A percentile compares a stretch with the other conserved stretches of the same genome.
phyloP scores from a whole-genome alignment of 169 alveolate species.

The Cyclospora cayetanensis region DNA sequence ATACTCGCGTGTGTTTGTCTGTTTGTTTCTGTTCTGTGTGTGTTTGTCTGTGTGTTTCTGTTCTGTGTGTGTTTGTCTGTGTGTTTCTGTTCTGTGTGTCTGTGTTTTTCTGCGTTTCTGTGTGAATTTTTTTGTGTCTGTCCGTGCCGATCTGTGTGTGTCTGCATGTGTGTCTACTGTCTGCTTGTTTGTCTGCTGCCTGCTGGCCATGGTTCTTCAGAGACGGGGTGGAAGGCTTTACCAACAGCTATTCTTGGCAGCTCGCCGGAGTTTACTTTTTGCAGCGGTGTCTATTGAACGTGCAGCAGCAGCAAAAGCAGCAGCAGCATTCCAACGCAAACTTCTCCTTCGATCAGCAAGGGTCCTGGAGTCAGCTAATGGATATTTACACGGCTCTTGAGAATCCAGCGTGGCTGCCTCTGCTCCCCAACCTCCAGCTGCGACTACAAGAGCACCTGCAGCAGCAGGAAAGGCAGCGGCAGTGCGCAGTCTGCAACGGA shows the following conservation, averaged over 20 bases:
- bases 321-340: not conserved
- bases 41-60: too few species aligned
- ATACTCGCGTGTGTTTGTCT: too few species aligned
- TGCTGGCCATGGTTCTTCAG: not conserved
- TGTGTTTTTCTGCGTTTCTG: too few species aligned
- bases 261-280: not conserved
- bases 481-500: not conserved
- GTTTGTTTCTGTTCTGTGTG: too few species aligned
- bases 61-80: too few species aligned
- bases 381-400: not conserved
- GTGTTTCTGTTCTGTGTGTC: too few species aligned
- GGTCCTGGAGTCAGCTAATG: not conserved
- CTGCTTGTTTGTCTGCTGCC: too few species aligned
- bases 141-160: too few species aligned
- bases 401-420: not conserved
- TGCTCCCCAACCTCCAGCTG: not conserved
- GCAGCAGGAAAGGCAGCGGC: slow-evolving; percentile 26
- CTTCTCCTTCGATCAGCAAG: not conserved
- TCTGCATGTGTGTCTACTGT: too few species aligned
- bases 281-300: not conserved
- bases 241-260: not conserved
- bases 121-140: too few species aligned
- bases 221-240: not conserved
- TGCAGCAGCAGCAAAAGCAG: slow-evolving; percentile 16
- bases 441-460: not conserved